A percentile compares a stretch with the other conserved stretches of the same genome.
Evolutionary conservation across 805 yeast genomes (phyloP).

Genomic region (Lachancea dasiensis): DNA sequence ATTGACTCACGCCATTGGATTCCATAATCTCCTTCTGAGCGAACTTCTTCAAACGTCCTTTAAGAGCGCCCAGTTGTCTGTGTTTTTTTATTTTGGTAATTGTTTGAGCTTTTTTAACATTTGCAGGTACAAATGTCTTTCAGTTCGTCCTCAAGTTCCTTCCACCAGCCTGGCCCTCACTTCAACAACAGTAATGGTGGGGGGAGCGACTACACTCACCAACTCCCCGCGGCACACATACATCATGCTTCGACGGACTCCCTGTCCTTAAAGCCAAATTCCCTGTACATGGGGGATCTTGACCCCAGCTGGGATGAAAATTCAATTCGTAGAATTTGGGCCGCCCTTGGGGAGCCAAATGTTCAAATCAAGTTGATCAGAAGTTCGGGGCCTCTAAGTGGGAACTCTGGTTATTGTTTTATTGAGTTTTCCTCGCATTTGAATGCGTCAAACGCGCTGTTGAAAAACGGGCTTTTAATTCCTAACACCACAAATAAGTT

Average conservation of each 20-base stretch:
- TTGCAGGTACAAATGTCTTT: slow-evolving; percentile 20
- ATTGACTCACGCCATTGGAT: no score
- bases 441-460: slow-evolving; percentile 59
- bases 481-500: slow-evolving; percentile 50
- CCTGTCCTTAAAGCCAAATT: slow-evolving; percentile 18
- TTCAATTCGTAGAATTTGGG: slow-evolving; percentile 64
- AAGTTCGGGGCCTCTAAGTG: slow-evolving; percentile 22
- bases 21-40: no score
- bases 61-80: neutral
- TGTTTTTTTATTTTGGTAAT: neutral
- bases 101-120: no score
- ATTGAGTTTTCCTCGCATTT: slow-evolving; percentile 60
- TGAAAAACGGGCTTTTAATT: slow-evolving; percentile 60
- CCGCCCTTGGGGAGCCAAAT: slow-evolving; percentile 52
- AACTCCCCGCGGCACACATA: neutral
- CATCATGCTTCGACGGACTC: slow-evolving; percentile 3
- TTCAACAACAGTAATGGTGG: neutral
- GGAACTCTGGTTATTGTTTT: slow-evolving; percentile 74
- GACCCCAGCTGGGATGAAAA: slow-evolving; percentile 81
- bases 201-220: slow-evolving; percentile 5
- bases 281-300: slow-evolving; percentile 85
- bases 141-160: slow-evolving; percentile 6
- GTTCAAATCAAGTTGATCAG: slow-evolving; percentile 64
- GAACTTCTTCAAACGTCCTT: neutral
- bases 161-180: neutral